Base-by-base conservation (phyloP, 2,329 filamentous ascomycete genomes). In the Nectriaceae sp. region DNA sequence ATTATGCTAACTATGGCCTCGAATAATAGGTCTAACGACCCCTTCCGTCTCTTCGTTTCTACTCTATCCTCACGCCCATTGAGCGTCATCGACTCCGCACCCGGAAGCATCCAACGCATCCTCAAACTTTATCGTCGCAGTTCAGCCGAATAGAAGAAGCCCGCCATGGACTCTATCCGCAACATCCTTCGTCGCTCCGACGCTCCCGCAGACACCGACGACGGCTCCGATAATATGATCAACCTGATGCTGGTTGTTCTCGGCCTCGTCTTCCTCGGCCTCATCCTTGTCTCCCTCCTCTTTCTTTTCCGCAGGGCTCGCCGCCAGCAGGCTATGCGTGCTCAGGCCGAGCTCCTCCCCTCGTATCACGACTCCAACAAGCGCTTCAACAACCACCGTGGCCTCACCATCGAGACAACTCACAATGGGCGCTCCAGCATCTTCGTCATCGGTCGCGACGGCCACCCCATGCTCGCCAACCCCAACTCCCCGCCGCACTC, bases 201-300 rank as follows among this genome's bases (percentile, higher is more conserved):
- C 37, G 33, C 51, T 42, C 52, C 59, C 59, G 72, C 71, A 51
- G 62, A 72, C 50, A n/a, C 16, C 19, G 66, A 66, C 51, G 75
- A 78, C 56, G 73, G 71, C 49, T 72, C 75, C 60, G 75, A 88
- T 59, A 82, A 76, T 52, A 84, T 88, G 74, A 77, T 92, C 68
- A 85, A 90, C 65, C 82, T 96, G 37, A 75, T 96, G 66, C 88
- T 96, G 61, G 80, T 83, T 49, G 80, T 97, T 46, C 77, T 97
- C 59, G 85, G 86, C 54, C 77, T 99, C 39, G 75, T 93, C 60
- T 82, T 95, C 60, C 70, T 93, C 61, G 84, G 80, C 51, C 76
- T 96, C 22, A 65, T 85, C 40, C 76, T 91, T 49, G 75, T 87
- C 44, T 84, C 82, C 49, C 74, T 79, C 21, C 83, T 97, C 42